Evolutionary conservation across 2,329 filamentous ascomycete genomes (phyloP), one percentile per base, ranked within the genome.

Genomic region (Cordyceps cateniannulata): DNA sequence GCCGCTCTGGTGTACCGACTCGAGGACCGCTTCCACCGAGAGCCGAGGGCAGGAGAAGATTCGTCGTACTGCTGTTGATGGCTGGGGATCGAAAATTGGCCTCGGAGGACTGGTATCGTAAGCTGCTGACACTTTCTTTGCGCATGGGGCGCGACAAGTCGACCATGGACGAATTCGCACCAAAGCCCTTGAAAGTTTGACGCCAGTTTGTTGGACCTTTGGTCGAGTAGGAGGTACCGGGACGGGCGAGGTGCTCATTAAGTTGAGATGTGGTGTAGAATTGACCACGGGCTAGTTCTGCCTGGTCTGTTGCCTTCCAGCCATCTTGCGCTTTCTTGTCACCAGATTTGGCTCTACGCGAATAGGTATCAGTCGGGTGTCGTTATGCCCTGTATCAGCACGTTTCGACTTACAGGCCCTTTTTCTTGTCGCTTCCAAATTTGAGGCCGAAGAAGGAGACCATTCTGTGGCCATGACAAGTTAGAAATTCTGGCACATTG

Each of bases 401-500:
- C 20, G 51, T 35, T 7, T 27, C 8, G 45, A 62, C 70, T 67
- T 70, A 77, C 81, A 76, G 69, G n/a, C 73, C 79, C 77, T 81
- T 83, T 71, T 84, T 85, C 73, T 79, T 84, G 63, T 81, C 80
- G 65, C 76, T 76, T 54, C 81, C 80, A 62, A 84, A 74, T 69
- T 79, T 83, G 68, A 85, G 72, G 54, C 82, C 81, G 64, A 85
- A 84, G 64, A 85, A 82, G 2, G 83, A 84, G 24, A 85, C 82
- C 83, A 85, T 85, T 60, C 62, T 64, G 65, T 60, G 48, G 20
- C 44, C 44, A 4, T 51, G 18, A 71, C 18, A 45, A 22, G 44
- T 63, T 29, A 48, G 42, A 14, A n/a, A 27, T 12, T 10, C 24
- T 48, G 25, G 32, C 7, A 25, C 2, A n/a, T 22, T 29, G 22